A percentile compares a stretch with the other conserved stretches of the same genome.
Conservation (phyloP, 2,329 filamentous ascomycete genomes). For the Apiospora malaysiana region DNA sequence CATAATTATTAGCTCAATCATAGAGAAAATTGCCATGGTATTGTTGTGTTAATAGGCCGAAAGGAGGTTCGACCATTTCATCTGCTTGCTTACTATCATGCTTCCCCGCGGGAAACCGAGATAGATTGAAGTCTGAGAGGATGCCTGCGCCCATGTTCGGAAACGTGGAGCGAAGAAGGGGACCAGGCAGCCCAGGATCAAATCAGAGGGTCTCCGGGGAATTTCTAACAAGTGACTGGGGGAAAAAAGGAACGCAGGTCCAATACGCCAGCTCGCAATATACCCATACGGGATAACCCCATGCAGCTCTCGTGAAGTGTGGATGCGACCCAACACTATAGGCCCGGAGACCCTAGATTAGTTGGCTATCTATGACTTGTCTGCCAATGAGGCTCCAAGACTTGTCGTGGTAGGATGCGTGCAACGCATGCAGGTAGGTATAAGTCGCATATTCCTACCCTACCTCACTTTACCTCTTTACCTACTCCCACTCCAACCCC, state of each 20-base stretch:
- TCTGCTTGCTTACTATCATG: neutral
- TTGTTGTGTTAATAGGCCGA: neutral
- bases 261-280: conserved; percentile 1
- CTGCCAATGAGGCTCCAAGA: conserved; percentile 10
- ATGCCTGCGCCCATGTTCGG: neutral
- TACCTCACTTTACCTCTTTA: neutral
- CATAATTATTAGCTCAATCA: too few relatives aligned
- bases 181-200: neutral
- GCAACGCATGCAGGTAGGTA: conserved; percentile 9
- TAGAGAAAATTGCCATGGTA: neutral
- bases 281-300: conserved; percentile 9
- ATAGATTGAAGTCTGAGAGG: neutral
- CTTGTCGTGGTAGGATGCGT: neutral
- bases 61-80: neutral
- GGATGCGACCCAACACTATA: neutral
- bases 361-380: conserved; percentile 10
- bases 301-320: conserved; percentile 4
- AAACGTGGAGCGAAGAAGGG: neutral
- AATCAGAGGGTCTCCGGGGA: neutral
- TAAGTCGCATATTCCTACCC: conserved; percentile 8
- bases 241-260: conserved; percentile 1
- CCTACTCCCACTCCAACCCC: neutral
- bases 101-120: neutral
- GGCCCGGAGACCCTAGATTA: neutral
- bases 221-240: neutral